phyloP scores from a whole-genome alignment of 306 rosid species.

The Dryas alaskensis region DNA sequence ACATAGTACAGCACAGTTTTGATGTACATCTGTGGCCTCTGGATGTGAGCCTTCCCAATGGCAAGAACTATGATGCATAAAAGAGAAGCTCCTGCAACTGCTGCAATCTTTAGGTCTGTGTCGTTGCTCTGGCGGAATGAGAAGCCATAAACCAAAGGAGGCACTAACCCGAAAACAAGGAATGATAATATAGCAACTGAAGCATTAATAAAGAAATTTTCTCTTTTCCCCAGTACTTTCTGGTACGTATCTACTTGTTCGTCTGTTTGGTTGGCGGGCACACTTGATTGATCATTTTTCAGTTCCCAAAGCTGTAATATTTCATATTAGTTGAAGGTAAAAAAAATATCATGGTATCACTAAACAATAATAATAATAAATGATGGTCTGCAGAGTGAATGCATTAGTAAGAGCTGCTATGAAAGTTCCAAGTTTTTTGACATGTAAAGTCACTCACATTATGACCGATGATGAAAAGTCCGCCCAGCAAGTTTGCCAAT shows the following conservation, averaged over 20 bases:
- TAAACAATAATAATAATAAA: too few species aligned
- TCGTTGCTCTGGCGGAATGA: conserved; percentile 53
- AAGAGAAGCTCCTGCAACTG: conserved; percentile 67
- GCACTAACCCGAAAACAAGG: conserved; percentile 58
- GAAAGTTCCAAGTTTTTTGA: background rate
- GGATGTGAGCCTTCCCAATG: conserved; percentile 47
- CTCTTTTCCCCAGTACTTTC: conserved; percentile 43
- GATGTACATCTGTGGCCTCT: conserved; percentile 45
- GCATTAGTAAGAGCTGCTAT: too few species aligned
- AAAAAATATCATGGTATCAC: background rate
- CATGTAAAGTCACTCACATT: conserved; percentile 47
- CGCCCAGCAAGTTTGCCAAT: conserved; percentile 77
- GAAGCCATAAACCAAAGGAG: conserved; percentile 72
- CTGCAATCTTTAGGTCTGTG: conserved; percentile 63
- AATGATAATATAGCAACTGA: conserved; percentile 52
- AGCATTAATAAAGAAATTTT: conserved; percentile 57
- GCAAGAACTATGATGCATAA: conserved; percentile 63
- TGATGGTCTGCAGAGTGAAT: too few species aligned
- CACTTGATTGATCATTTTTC: conserved; percentile 37
- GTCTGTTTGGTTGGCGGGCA: conserved; percentile 16
- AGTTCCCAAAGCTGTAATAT: conserved; percentile 55
- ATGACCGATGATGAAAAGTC: conserved; percentile 62
- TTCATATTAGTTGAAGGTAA: conserved; percentile 8
- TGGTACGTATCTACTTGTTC: conserved; percentile 39
- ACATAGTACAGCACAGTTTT: conserved; percentile 46